These are phyloP conservation scores for Lonicera japonica DNA, from an alignment of 129 eudicot genomes.

Conservation along the genomic window DNA sequence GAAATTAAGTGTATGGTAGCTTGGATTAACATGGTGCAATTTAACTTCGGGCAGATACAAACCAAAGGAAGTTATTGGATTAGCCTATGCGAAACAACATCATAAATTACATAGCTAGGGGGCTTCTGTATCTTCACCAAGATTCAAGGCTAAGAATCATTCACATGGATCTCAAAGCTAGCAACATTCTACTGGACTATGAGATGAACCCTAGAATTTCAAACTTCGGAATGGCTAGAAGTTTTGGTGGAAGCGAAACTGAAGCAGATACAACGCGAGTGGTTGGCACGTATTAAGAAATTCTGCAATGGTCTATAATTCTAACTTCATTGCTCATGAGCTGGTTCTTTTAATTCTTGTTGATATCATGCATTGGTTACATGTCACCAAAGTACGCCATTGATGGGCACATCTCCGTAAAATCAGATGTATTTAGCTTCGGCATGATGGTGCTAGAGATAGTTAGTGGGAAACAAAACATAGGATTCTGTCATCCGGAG, in stretches of 20 bases:
- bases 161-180: too few relatives aligned
- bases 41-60: neutral
- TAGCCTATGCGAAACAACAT: conserved; percentile 38
- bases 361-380: conserved; percentile 15
- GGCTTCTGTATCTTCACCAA: too few relatives aligned
- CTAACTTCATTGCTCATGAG: neutral
- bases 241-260: too few relatives aligned
- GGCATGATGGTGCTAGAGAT: conserved; percentile 41
- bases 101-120: too few relatives aligned
- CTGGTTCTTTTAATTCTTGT: neutral
- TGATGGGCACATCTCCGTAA: conserved; percentile 19
- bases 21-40: neutral
- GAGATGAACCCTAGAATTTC: conserved; percentile 37
- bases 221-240: conserved; percentile 36
- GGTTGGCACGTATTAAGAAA: too few relatives aligned
- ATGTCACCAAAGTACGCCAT: conserved; percentile 31
- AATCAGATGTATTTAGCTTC: conserved; percentile 31
- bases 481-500: conserved; percentile 38
- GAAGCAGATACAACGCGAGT: too few relatives aligned
- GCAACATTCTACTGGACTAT: conserved; percentile 26
- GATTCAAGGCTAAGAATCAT: too few relatives aligned
- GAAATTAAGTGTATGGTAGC: too few relatives aligned
- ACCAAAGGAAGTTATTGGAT: neutral
- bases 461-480: conserved; percentile 34
- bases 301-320: too few relatives aligned